A percentile compares a stretch with the other conserved stretches of the same genome.
These are phyloP conservation scores for Coniochaeta ligniaria DNA, from an alignment of 2,329 filamentous ascomycete species.

Conservation along the genomic window DNA sequence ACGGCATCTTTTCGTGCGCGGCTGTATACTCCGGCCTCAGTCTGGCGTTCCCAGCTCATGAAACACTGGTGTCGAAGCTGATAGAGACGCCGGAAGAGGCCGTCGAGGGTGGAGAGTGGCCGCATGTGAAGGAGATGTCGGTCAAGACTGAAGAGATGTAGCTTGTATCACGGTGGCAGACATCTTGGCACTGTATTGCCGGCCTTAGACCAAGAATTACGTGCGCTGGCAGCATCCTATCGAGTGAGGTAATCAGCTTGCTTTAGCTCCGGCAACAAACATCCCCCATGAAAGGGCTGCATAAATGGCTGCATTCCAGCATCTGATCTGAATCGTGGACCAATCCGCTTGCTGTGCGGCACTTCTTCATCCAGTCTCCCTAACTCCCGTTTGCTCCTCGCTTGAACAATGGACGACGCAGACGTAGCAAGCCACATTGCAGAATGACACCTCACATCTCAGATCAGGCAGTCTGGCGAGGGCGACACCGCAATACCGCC, in stretches of 20 bases:
- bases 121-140: not conserved
- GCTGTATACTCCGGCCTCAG: slow-evolving; percentile 4
- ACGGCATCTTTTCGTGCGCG: slow-evolving; percentile 3
- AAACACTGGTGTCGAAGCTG: slow-evolving; percentile 3
- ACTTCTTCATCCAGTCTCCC: not conserved
- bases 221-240: not conserved
- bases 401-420: not conserved
- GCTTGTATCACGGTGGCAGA: not conserved
- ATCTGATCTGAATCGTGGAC: not conserved
- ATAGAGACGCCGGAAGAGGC: slow-evolving; percentile 1
- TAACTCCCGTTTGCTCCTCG: not conserved
- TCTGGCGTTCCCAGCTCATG: slow-evolving; percentile 6
- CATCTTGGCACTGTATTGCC: not conserved
- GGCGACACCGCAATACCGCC: not conserved
- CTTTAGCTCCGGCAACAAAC: not conserved
- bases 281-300: too few relatives aligned
- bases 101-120: not conserved
- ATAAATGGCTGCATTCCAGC: not conserved
- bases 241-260: not conserved
- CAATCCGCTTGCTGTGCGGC: not conserved
- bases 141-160: not conserved
- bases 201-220: not conserved
- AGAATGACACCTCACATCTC: slow-evolving; percentile 3
- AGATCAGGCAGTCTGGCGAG: not conserved
- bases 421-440: not conserved